phyloP scores from a whole-genome alignment of 345 rosid species.

The Carallia pectinifolia region DNA sequence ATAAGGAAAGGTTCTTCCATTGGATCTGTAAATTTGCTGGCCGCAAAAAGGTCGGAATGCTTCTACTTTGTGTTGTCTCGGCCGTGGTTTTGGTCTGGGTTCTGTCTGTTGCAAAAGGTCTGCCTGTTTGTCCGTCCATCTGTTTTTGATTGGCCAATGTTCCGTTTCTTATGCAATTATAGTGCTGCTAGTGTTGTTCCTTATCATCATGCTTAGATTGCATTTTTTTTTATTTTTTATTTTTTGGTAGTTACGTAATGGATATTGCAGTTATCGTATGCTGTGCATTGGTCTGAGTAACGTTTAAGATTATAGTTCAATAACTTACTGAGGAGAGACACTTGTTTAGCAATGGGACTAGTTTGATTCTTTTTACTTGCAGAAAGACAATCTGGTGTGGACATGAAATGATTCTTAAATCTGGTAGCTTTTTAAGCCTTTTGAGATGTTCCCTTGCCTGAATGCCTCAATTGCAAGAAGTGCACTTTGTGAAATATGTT shows the following conservation, averaged over 20 bases:
- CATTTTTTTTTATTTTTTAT: neutral
- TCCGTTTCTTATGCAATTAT: neutral
- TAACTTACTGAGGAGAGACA: neutral
- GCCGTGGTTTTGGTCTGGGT: conserved; percentile 82
- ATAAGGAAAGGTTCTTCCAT: conserved; percentile 65
- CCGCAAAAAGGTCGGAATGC: conserved; percentile 92
- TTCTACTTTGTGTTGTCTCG: conserved; percentile 75
- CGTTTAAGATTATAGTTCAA: neutral
- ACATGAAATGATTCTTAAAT: neutral
- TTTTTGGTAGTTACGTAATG: neutral
- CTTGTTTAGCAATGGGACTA: neutral
- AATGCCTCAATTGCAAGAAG: conserved; percentile 1
- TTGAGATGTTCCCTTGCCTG: neutral
- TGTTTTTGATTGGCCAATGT: neutral
- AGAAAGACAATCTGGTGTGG: no score
- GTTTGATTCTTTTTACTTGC: neutral
- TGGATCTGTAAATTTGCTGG: conserved; percentile 95
- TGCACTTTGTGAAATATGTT: neutral
- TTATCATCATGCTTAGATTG: neutral
- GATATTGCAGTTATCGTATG: neutral
- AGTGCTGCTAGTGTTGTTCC: neutral
- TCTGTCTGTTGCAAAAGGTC: conserved; percentile 86
- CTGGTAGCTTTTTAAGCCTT: neutral
- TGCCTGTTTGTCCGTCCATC: conserved; percentile 3
- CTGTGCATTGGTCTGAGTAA: neutral